Base-by-base conservation (phyloP, 2,329 filamentous ascomycete species). In the Penicillium sp. region DNA sequence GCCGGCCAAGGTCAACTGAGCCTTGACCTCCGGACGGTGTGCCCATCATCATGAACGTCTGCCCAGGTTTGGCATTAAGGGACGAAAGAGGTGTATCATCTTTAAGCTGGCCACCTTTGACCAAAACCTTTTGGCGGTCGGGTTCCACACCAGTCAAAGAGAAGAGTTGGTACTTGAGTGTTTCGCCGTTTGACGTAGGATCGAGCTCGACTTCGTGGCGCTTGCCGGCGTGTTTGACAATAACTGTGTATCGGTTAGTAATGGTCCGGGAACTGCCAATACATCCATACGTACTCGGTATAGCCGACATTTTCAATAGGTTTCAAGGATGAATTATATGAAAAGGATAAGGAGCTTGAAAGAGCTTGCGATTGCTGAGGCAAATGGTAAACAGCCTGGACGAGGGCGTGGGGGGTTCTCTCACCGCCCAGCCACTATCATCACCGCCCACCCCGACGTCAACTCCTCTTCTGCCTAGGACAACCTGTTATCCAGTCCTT, bases 31-130 rank as follows among this genome's bases (percentile, higher is more conserved):
- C 85, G 19, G 88, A 86, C 4, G 93, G 89, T 3, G 90, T 94
- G 36, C 95, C 95, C 84, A 99, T 90, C 89, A 99, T 95, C 87
- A 96, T 96, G 73, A 99, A 89, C 22, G 80, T 83, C 74, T 96
- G 90, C 54, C 89, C 89, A 33, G 89, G 80, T 80, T 96, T 97
- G 67, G 96, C 86, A 67, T 88, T 88, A 58, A 97, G 83, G 67
- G 88, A 89, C 62, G 86, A 86, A 74, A 99, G 86, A 57, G 91
- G 87, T 56, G 91, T 90, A 70, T 97, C 91, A 84, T 99, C 89
- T 77, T 97, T 99, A 66, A 99, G 85, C 75, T 96, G 91, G 61
- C 90, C 90, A 62, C 91, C 91, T 77, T 96, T 97, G 75, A 97
- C 85, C 54, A 99, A 78, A 66, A 99, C 90, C 79, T 97, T 97